These are phyloP conservation scores for Phaseolus coccineus DNA, from an alignment of 331 rosid species.

Conservation along the genomic window DNA sequence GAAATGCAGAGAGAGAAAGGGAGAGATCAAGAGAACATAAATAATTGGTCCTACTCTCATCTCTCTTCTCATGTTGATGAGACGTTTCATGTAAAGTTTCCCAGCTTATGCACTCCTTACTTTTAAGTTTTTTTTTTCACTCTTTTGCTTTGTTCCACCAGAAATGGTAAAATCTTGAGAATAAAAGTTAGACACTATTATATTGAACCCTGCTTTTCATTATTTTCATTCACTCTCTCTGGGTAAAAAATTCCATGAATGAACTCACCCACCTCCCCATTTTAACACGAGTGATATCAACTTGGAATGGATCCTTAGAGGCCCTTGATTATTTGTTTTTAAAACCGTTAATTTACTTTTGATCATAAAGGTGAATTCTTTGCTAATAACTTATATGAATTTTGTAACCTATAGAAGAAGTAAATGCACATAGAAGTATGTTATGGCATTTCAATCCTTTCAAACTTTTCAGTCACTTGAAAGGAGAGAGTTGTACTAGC, in stretches of 20 bases:
- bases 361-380: conserved; percentile 28
- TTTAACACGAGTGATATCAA: conserved; percentile 23
- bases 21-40: not conserved
- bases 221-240: conserved; percentile 5
- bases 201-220: conserved; percentile 31
- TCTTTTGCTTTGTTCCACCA: conserved; percentile 38
- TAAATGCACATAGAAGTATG: conserved; percentile 30
- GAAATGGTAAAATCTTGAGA: conserved; percentile 37
- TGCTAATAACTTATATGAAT: too few species aligned
- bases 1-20: not conserved
- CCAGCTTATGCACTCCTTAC: conserved; percentile 27
- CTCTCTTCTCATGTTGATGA: conserved; percentile 47
- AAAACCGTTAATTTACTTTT: conserved; percentile 43
- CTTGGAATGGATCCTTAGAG: conserved; percentile 25
- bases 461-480: conserved; percentile 44
- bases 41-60: conserved; percentile 38
- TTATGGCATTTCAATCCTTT: conserved; percentile 51
- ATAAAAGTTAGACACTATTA: conserved; percentile 34
- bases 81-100: conserved; percentile 50
- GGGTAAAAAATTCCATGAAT: conserved; percentile 22
- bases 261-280: conserved; percentile 11
- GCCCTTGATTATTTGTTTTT: conserved; percentile 29
- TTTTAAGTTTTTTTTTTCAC: conserved; percentile 18
- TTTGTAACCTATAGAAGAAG: not conserved
- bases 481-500: conserved; percentile 42